These are phyloP conservation scores for Polytolypa hystricis DNA, from an alignment of 2,329 filamentous ascomycete species.

Conservation along the genomic window DNA sequence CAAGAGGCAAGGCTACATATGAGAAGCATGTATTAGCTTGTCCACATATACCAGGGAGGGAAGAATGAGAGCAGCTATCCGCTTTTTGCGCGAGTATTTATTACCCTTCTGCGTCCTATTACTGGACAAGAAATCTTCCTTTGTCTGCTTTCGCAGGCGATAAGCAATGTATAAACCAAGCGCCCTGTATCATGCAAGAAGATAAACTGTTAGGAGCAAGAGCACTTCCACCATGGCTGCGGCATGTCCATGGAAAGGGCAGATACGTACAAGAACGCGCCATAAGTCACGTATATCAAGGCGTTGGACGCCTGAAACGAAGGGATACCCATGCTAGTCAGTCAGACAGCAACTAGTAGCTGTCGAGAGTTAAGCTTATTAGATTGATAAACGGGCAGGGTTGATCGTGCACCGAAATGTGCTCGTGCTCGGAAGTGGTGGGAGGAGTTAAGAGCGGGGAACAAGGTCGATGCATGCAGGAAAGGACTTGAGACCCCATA, in stretches of 20 bases:
- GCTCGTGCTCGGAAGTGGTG: too few species aligned
- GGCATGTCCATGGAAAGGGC: too few species aligned
- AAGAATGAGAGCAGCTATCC: not conserved
- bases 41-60: not conserved
- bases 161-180: conserved; percentile 51
- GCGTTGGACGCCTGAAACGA: conserved; percentile 70
- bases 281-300: conserved; percentile 72
- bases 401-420: not conserved
- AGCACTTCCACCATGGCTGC: too few species aligned
- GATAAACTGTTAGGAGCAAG: too few species aligned
- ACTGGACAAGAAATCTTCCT: conserved; percentile 60
- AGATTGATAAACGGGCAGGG: not conserved
- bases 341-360: too few species aligned
- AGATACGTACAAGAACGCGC: conserved; percentile 56
- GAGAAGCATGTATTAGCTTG: conserved; percentile 6
- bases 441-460: not conserved
- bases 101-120: conserved; percentile 75
- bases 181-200: conserved; percentile 44
- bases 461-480: too few species aligned
- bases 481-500: too few species aligned
- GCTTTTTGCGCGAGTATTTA: not conserved
- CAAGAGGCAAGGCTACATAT: conserved; percentile 60
- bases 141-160: conserved; percentile 50
- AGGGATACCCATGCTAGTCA: conserved; percentile 66
- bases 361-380: not conserved